These are phyloP conservation scores for Lentinula sp. DNA, from an alignment of 768 basidiomycete genomes.

Conservation along the genomic window DNA sequence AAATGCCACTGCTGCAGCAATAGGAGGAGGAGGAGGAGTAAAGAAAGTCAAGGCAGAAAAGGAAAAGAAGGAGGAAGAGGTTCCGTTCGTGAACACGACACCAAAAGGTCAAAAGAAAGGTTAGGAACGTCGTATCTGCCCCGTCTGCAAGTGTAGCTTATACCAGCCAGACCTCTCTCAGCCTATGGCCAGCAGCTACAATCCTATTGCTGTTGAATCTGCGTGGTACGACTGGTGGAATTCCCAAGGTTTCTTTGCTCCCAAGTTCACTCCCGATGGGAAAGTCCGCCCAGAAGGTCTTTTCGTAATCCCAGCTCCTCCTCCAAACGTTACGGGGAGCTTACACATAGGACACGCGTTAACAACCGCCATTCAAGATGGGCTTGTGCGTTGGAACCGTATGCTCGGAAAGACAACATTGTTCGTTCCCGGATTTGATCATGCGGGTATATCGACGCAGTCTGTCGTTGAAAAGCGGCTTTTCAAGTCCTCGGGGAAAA, in stretches of 20 bases:
- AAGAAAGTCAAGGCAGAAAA: slow-evolving; percentile 77
- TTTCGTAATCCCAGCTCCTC: slow-evolving; percentile 87
- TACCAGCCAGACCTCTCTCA: slow-evolving; percentile 62
- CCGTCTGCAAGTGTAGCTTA: background rate
- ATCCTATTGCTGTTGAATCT: slow-evolving; percentile 90
- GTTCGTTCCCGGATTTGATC: slow-evolving; percentile 94
- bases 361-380: slow-evolving; percentile 88
- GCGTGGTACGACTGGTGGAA: slow-evolving; percentile 99
- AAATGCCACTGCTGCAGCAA: slow-evolving; percentile 33
- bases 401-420: slow-evolving; percentile 92
- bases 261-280: slow-evolving; percentile 53
- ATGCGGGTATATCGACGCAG: slow-evolving; percentile 97
- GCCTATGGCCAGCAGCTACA: slow-evolving; percentile 90
- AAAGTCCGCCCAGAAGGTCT: slow-evolving; percentile 53
- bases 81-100: slow-evolving; percentile 82
- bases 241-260: slow-evolving; percentile 84
- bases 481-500: slow-evolving; percentile 75
- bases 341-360: slow-evolving; percentile 95
- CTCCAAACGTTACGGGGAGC: slow-evolving; percentile 95
- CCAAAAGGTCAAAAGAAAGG: slow-evolving; percentile 94
- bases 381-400: slow-evolving; percentile 90
- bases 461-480: slow-evolving; percentile 94
- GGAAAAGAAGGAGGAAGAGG: slow-evolving; percentile 63
- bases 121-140: slow-evolving; percentile 20
- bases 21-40: slow-evolving; percentile 29